Percentiles rank a stretch among this genome's conserved stretches.
phyloP scores from a whole-genome alignment of 2,329 filamentous ascomycete genomes.

The Purpureocillium takamizusanense region DNA sequence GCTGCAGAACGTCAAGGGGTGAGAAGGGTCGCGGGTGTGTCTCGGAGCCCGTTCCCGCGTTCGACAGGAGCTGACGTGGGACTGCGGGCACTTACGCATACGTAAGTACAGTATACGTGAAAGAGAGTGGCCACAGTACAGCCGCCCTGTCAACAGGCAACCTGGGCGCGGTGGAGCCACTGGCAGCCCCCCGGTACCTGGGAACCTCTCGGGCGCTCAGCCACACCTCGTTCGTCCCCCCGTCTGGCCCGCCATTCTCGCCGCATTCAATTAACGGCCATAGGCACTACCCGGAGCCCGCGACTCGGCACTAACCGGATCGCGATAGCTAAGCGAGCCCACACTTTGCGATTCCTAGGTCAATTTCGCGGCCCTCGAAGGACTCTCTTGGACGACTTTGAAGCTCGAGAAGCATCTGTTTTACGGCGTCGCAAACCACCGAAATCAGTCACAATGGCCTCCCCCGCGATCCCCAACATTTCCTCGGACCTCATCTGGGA shows the following conservation, averaged over 20 bases:
- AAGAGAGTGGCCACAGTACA: no score
- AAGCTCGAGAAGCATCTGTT: conserved; percentile 13
- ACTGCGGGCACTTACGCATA: no score
- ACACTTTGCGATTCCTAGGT: conserved; percentile 23
- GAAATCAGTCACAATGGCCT: conserved; percentile 43
- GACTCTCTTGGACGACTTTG: no score
- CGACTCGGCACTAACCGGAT: conserved; percentile 16
- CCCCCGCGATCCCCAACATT: conserved; percentile 58
- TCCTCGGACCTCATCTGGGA: conserved; percentile 92
- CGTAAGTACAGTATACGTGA: no score
- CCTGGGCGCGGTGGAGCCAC: no score
- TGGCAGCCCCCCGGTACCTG: no score
- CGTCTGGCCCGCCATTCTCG: conserved; percentile 1
- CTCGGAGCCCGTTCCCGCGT: no score
- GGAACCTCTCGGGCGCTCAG: no score
- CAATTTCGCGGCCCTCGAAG: conserved; percentile 13
- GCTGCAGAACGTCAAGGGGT: no score
- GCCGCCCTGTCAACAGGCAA: no score
- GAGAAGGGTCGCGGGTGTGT: no score
- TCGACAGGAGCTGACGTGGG: no score
- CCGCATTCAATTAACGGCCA: conserved; percentile 11
- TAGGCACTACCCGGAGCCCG: conserved; percentile 10
- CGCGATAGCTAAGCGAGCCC: conserved; percentile 28
- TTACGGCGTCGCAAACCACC: conserved; percentile 16
- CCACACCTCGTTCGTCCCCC: neutral